Base-by-base conservation (phyloP, 2,329 filamentous ascomycete genomes). In the Scopulariopsis brevicaulis region DNA sequence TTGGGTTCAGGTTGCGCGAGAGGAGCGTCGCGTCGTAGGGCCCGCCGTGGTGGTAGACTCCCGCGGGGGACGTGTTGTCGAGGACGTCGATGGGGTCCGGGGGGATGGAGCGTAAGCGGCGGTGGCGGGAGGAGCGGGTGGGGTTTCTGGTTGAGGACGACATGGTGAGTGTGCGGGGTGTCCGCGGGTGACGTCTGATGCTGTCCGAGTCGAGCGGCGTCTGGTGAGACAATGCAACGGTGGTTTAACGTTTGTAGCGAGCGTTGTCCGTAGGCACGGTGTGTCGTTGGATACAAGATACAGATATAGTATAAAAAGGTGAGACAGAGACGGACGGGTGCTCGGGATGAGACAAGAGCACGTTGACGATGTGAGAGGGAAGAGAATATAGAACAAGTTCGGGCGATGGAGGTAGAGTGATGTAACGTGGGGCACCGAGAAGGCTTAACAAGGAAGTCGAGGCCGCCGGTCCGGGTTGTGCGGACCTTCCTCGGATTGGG, bases 11-110 rank as follows among this genome's bases (percentile, higher is more conserved):
- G 72, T 96, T 96, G 54, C 89, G 81, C 14, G 87, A 82, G 1
- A 86, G 76, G 56, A 90, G 77, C 2, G 89, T 87, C 11, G 92
- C 90, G 68, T 97, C 93, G 64, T 89, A 97, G 0, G 93, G 93
- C 0, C 93, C 92, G 62, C 87, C 89, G 65, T 97, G 93, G 70
- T 96, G 93, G 70, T 96, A 96, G 2, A 79, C 73, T 20, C 78
- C 79, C 55, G 81, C 80, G 48, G 78, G 70, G 22, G 51, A 24
- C 40, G 56, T 48, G n/a, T 80, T 78, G 67, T 96, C 93, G 1
- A 97, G 82, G 5, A 77, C 75, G 69, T 96, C 93, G 65, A 97
- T 94, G 10, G 79, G 77, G 69, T 97, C 92, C 1, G 89, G 51
- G 37, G 57, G 34, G 32, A 28, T 34, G 54, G 35, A 48, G 53